These are phyloP conservation scores for Medicago lupulina DNA, from an alignment of 306 rosid species.

Conservation along the genomic window DNA sequence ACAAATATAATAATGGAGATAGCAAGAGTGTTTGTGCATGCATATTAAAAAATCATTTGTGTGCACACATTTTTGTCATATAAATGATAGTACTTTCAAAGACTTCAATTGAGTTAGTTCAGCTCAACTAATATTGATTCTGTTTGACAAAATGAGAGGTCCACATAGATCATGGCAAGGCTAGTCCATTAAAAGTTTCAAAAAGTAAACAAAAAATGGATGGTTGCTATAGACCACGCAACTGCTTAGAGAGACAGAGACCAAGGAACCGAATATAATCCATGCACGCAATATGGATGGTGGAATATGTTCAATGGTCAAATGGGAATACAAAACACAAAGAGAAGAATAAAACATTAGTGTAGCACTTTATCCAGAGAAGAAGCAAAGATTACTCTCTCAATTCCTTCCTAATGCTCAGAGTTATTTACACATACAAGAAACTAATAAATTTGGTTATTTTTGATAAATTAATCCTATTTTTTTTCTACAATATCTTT, in stretches of 20 bases:
- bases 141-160: background rate
- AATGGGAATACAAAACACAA: no score
- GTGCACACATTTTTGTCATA: background rate
- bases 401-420: no score
- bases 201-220: slow-evolving; percentile 13
- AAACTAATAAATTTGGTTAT: no score
- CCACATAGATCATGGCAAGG: background rate
- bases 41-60: no score
- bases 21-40: no score
- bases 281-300: background rate
- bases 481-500: no score
- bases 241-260: background rate
- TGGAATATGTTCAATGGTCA: background rate
- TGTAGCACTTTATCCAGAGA: no score
- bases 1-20: background rate
- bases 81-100: background rate
- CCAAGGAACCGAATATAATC: slow-evolving; percentile 24
- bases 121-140: slow-evolving; percentile 7
- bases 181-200: background rate
- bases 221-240: slow-evolving; percentile 4
- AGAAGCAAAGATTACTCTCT: no score
- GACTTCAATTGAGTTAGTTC: background rate
- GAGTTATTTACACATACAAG: no score
- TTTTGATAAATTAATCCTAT: no score
- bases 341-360: no score